Base-by-base conservation (phyloP, 306 rosid species). In the Corylus americana region DNA sequence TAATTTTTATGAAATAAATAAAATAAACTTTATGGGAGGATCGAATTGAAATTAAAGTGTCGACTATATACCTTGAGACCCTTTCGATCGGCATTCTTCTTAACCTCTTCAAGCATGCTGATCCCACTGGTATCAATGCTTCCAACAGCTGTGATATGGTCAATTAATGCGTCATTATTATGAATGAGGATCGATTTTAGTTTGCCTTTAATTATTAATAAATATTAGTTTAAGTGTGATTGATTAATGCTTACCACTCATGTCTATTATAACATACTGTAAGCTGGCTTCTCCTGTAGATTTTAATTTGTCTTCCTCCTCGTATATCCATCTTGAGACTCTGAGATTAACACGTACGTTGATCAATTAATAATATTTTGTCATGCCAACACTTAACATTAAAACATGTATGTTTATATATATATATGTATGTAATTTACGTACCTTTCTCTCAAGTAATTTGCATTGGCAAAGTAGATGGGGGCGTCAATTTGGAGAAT, bases 111-210 rank as follows among this genome's bases (percentile, higher is more conserved):
- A 83, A 96, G 79, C 99, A 91, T 93, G 89, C 98, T 93, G 73
- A 96, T 87, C 70, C 99, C 99, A 84, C 99, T 96, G 2, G 99
- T 93, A 79, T 96, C 99, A n/a, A 96, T 93, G 86, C 93, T 93
- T 31, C 91, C 96, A 79, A 96, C 93, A 81, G 97, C 99, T 96
- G 89, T 61, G 82, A 74, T 83, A 12, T 48, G 59, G 1, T 31
- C 35, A 31, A 31, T 31, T 31, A 71, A 3, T 1, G 44, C 61
- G 71, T 69, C 25, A 71, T 69, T 25, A 71, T 62, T 68, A 42
- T 27, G 7, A 17, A 18, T 42, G 14, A 83, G 70, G 50, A 22
- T 31, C 35, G 35, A 31, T 18, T 11, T 8, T 49, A 48, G 31
- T 68, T 78, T 78, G 87, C 17, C 70, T 51, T 10, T 49, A 49